Percentiles rank a stretch among this genome's conserved stretches.
Conservation (phyloP, 352 stramenopile species). For the Phytophthora pistaciae region DNA sequence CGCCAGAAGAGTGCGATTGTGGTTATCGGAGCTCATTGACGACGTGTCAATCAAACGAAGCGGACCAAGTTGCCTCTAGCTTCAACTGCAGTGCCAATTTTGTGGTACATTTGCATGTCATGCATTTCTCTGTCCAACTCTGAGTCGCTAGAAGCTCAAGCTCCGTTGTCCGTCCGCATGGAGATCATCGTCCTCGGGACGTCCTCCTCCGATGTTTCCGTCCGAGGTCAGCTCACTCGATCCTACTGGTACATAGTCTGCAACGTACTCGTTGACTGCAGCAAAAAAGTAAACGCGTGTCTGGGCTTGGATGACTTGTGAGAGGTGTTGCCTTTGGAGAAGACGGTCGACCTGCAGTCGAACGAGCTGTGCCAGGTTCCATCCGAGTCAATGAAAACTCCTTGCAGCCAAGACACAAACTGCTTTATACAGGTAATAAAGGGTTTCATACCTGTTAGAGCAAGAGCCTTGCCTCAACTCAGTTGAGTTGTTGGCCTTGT, state of each 20-base stretch:
- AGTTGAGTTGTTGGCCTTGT: not conserved
- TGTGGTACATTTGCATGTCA: not conserved
- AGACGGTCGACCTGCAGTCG: not conserved
- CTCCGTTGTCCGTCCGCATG: not conserved
- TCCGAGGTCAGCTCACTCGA: not conserved
- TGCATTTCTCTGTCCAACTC: slow-evolving; percentile 9
- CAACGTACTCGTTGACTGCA: not conserved
- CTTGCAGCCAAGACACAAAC: not conserved
- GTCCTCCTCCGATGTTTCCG: not conserved
- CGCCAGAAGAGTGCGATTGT: not conserved
- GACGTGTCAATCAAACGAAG: not conserved
- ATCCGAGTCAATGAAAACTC: not conserved
- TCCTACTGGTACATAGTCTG: not conserved
- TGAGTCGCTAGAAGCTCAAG: slow-evolving; percentile 1
- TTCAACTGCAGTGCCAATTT: not conserved
- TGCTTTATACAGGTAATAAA: not conserved
- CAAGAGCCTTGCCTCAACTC: not conserved
- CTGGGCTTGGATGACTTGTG: not conserved
- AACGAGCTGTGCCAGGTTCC: not conserved
- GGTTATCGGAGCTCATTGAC: not conserved
- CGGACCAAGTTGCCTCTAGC: not conserved
- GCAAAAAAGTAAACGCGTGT: no score
- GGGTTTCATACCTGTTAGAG: not conserved
- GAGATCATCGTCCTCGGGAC: not conserved
- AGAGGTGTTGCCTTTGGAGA: not conserved